Base-by-base conservation (phyloP, 2,329 filamentous ascomycete species). In the Pestalotiopsis sp. region DNA sequence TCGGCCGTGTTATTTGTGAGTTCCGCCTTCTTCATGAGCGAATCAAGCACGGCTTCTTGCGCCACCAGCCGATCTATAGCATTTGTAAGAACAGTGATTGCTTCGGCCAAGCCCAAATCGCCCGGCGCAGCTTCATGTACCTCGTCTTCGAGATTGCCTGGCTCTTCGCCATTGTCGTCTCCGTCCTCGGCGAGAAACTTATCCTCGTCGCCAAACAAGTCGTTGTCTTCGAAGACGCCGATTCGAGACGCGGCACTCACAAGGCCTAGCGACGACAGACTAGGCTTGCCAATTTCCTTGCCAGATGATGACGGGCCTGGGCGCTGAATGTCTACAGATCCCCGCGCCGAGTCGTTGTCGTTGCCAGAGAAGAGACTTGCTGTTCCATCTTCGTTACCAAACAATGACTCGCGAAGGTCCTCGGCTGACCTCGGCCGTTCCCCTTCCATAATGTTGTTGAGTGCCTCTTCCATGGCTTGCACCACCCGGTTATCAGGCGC, bases 1-100 rank as follows among this genome's bases (percentile, higher is more conserved):
- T 99, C 96, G 1, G 95, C 94, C 14, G 92, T 94, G 77, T 99
- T 99, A 78, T 99, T 99, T 1, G 96, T 99, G 66, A 99, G 84
- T 78, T 99, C 96, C 0, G 97, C 96, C 81, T 99, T 99, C 68
- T 93, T 90, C 2, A 93, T 96, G 68, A 99, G 83, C 1, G 95
- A 97, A 74, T 98, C 93, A 20, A 99, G 90, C 20, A 99, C 93
- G 1, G 92, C 92, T 74, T 98, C 94, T 80, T 99, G 96, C 3
- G 94, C 90, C 11, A 89, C 87, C 20, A 99, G 86, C 72, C 94
- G 93, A 75, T 98, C 94, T 71, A 99, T 97, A 72, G 98, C 95
- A 64, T 91, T 90, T 0, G 92, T 94, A n/a, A 99, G 86, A 2
- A 89, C 91, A 58, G 93, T 91, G 72, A 99, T 97, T 11, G 97